Evolutionary conservation across 805 yeast species (phyloP), one percentile per base, ranked within the genome.

Genomic region (Barnettozyma vustinii): DNA sequence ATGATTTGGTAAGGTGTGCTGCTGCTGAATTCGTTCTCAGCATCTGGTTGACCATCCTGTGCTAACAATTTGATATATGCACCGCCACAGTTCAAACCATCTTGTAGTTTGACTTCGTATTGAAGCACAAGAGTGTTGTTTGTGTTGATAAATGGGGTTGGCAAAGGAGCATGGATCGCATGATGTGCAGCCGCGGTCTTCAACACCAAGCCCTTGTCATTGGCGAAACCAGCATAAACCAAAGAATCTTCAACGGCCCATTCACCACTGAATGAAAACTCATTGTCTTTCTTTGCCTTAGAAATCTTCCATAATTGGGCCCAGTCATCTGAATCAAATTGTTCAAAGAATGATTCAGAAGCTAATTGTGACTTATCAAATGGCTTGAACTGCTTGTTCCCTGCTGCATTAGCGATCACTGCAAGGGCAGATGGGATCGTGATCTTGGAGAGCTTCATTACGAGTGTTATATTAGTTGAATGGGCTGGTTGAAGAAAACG

Each of bases 91-190:
- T 73, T 73, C 48, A 89, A 70, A 9, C 87, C 87, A 37, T 84
- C 73, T 69, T 91, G 96, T 39, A 83, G 68, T 69, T 90, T 90
- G 48, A 88, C 87, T 67, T 91, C 97, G 66, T 88, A 91, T 68
- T 91, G 97, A 39, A 89, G 69, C 9, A 91, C 96, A 53, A 91
- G 71, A 15, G 88, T 81, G 49, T 80, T 72, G 56, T 74, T 75
- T 10, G 71, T 76, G 65, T 83, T 84, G 62, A 77, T 76, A 49
- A 90, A 74, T 2, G 83, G 76, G 25, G 65, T 50, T 18, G 79
- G 78, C 48, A 91, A 73, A 52, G 72, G 65, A 47, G 80, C 78
- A 37, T 88, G 81, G 56, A 91, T 87, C 40, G 95, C 96, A 64
- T 88, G 90, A 61, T 81, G 87, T 21, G 88, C 83, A 37, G 95